Evolutionary conservation across 108 stramenopile genomes (phyloP), one percentile per base, ranked within the genome.

Genomic region (Craspedostauros australis): DNA sequence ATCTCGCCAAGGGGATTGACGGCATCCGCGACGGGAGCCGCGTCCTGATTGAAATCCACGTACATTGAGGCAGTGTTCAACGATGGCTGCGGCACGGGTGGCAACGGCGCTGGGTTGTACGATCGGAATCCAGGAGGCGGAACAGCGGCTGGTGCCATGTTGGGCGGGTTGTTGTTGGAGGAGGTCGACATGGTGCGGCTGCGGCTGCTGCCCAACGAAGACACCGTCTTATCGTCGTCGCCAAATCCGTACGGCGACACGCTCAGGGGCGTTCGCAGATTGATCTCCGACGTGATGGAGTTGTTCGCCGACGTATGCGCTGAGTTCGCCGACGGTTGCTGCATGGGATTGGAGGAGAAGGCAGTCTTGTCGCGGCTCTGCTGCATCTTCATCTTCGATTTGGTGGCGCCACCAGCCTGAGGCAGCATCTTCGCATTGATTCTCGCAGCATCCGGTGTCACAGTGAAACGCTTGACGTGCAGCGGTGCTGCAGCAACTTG

Each of bases 61-160:
- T n/a, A n/a, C n/a, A n/a, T n/a, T n/a, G n/a, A n/a, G n/a, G n/a
- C n/a, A n/a, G n/a, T n/a, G n/a, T n/a, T n/a, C n/a, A n/a, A n/a
- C n/a, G n/a, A n/a, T n/a, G n/a, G n/a, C n/a, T n/a, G n/a, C n/a
- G n/a, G n/a, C n/a, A n/a, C n/a, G n/a, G n/a, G n/a, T n/a, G n/a
- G n/a, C n/a, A n/a, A n/a, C n/a, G n/a, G n/a, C n/a, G n/a, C n/a
- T n/a, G n/a, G n/a, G n/a, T n/a, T n/a, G n/a, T n/a, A n/a, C n/a
- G n/a, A n/a, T n/a, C n/a, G 39, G 64, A 79, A 79, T 1, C 77
- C 75, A 47, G 76, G 76, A 46, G 73, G 76, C 14, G 75, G 62
- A 2, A 64, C 51, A 16, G 75, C 28, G 24, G 30, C 44, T 18
- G 57, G 37, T 26, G 39, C 29, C 47, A 60, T n/a, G 3, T 32